These are phyloP conservation scores for Septoria linicola DNA, from an alignment of 2,329 filamentous ascomycete species.

Conservation along the genomic window DNA sequence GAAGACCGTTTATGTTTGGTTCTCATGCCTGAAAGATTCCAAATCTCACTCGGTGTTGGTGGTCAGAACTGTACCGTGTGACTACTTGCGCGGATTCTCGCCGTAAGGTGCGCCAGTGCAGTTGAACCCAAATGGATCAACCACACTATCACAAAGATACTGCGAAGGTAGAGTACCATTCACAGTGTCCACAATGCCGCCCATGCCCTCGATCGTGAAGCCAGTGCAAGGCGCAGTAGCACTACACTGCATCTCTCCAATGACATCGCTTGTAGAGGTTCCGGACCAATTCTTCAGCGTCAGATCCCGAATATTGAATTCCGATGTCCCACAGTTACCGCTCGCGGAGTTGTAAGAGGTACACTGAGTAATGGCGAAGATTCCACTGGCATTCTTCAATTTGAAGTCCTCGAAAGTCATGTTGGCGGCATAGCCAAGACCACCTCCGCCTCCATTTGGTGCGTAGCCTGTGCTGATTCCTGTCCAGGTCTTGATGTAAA, in stretches of 20 bases:
- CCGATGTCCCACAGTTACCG: conserved; percentile 30
- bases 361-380: conserved; percentile 31
- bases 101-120: conserved; percentile 28
- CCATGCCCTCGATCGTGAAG: conserved; percentile 17
- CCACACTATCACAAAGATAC: conserved; percentile 32
- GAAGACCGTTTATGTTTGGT: no score
- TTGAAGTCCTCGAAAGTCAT: conserved; percentile 39
- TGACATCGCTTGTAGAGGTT: conserved; percentile 26
- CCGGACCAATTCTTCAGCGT: conserved; percentile 33
- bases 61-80: no score
- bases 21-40: no score
- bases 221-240: conserved; percentile 29
- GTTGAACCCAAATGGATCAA: conserved; percentile 25
- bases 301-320: conserved; percentile 44
- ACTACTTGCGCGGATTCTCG: conserved; percentile 16
- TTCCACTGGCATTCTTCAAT: conserved; percentile 26
- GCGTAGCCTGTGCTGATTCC: conserved; percentile 50
- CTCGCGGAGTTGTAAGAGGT: conserved; percentile 26
- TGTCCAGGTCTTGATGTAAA: conserved; percentile 57
- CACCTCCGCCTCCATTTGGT: conserved; percentile 59
- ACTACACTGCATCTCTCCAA: conserved; percentile 32
- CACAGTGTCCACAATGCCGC: conserved; percentile 12
- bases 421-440: conserved; percentile 46
- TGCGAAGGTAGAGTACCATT: conserved; percentile 24
- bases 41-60: no score